Base-by-base conservation (phyloP, 2,329 filamentous ascomycete genomes). In the Basipetospora sp. region DNA sequence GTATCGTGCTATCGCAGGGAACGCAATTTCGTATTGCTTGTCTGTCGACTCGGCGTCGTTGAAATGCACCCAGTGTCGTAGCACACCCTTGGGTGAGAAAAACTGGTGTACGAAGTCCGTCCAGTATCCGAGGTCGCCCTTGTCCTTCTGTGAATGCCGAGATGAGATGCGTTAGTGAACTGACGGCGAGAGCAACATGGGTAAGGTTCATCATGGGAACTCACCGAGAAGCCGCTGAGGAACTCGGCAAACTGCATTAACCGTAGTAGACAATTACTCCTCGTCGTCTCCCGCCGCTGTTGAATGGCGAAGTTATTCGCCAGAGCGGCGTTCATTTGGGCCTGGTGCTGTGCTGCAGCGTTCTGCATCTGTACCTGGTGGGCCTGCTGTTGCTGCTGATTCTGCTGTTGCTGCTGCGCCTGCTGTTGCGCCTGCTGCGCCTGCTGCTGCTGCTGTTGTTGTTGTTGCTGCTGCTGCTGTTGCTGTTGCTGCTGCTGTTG, bases 1-100 rank as follows among this genome's bases (percentile, higher is more conserved):
- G 56, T 90, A 96, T 50, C 88, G 77, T 25, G 88, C 75, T 32
- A 98, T 66, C 1, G 82, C 82, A 3, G 86, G 74, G 41, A 74
- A 83, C 3, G 79, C 73, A 34, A 96, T 85, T 53, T 94, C 87
- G 50, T 87, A 94, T 49, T 80, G 75, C 61, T 92, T 94, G 39
- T 79, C 71, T 14, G 63, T 65, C 31, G 77, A 72, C 41, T 60
- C 60, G 9, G 70, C 65, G 15, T 71, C 65, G 30, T 56, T 62
- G 31, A 69, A 61, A 44, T 69, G 69, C 13, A 92, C 64, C 3
- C 76, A 71, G 48, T 88, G 75, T 30, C 86, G 74, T 50, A 94
- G 78, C 8, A 85, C 74, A 8, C 84, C 86, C 19, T 69, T 71
- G 1, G 71, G 67, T 0, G 84, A 79, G 57, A 94, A 98, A 58